Base-by-base conservation (phyloP, 2,329 filamentous ascomycete species). In the Aulographum hederae region DNA sequence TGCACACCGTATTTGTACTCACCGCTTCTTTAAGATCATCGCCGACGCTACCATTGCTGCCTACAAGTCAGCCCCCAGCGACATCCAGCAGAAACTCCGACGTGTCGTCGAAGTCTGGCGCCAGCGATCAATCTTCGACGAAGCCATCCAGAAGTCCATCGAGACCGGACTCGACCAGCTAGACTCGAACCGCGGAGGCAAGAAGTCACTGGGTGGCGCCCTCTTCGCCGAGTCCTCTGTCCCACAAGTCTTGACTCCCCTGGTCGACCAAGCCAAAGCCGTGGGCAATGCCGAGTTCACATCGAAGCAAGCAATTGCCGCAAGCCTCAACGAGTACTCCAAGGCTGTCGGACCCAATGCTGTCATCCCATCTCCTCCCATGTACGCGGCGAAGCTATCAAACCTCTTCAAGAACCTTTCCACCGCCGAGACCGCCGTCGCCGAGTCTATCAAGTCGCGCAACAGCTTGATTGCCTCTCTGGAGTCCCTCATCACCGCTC, bases 101-200 rank as follows among this genome's bases (percentile, higher is more conserved):
- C 70, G 89, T 19, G 86, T 95, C 1, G 71, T 95, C 3, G 86
- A 95, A 46, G 89, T 98, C 13, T 98, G 89, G 89, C 76, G 77
- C 47, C 73, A 86, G 45, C 68, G 89, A 21, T 59, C 63, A 32
- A 89, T 98, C 28, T 98, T 98, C 45, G 81, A 91, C 38, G 52
- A 53, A 1, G 69, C 77, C 1, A 79, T 93, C 30, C 76, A 93
- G 49, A 70, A 74, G 34, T 77, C 78, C 1, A 73, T 94, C 32
- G 86, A 95, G 48, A 60, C 68, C 35, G 69, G 78, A 18, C 63
- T 95, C 32, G 73, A 82, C 21, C 10, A 25, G 10, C 10, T 25
- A 10, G 69, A 73, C 46, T 69, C 63, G 42, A 58, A 54, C 11
- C 63, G 63, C 20, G 56, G 54, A 27, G 66, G 66, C 40, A 70